Percentiles rank a stretch among this genome's conserved stretches.
These are phyloP conservation scores for Trichoderma sp. DNA, from an alignment of 2,329 filamentous ascomycete species.

Conservation along the genomic window DNA sequence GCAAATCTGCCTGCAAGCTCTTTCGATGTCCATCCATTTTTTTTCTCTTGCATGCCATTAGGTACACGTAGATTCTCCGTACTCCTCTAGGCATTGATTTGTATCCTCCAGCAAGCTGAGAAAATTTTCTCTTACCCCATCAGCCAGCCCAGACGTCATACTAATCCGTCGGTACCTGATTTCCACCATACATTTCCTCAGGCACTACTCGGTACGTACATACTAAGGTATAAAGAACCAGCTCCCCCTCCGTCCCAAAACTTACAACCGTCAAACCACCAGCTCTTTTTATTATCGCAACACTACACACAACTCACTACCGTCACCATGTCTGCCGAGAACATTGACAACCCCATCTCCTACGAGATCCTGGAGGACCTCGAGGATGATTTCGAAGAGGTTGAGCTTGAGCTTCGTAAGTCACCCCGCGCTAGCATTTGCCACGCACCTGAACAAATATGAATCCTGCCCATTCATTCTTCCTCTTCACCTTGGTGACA, in stretches of 20 bases:
- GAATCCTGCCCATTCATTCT: not conserved
- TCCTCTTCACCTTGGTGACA: not conserved
- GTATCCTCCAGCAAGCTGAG: not conserved
- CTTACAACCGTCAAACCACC: not conserved
- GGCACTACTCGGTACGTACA: not conserved
- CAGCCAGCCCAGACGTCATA: not conserved
- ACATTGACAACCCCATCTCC: constrained; percentile 49
- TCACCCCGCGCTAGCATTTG: constrained; percentile 39
- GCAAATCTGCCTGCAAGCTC: constrained; percentile 13
- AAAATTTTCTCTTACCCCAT: constrained; percentile 16
- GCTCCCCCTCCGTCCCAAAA: not conserved
- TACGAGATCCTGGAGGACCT: constrained; percentile 79
- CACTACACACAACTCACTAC: constrained; percentile 16
- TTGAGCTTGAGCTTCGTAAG: constrained; percentile 80
- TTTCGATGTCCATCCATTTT: not conserved
- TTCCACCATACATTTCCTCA: not conserved
- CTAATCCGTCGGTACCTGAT: not conserved
- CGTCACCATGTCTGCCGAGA: constrained; percentile 39
- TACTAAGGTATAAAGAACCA: constrained; percentile 1
- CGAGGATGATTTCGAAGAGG: constrained; percentile 81
- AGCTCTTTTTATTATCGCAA: not conserved
- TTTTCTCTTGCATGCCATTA: not conserved
- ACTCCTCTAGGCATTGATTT: not conserved
- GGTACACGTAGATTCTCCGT: not conserved
- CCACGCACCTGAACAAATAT: not conserved